A percentile compares a stretch with the other conserved stretches of the same genome.
Conservation (phyloP, 148 eudicot genomes). For the Vaccinium vitisidaea region DNA sequence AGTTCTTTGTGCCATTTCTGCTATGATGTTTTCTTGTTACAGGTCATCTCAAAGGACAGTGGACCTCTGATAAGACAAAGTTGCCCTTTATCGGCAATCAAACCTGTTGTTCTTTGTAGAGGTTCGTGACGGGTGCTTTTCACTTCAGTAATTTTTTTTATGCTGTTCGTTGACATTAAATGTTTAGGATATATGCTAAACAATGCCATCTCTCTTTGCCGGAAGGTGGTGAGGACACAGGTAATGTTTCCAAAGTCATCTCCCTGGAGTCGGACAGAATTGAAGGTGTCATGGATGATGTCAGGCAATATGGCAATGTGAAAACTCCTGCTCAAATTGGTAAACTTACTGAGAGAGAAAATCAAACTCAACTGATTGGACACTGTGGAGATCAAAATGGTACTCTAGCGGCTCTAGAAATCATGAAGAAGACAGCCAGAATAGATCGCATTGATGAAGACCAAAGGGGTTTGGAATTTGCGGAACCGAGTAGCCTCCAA, state of each 20-base stretch:
- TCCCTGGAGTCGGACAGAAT: slow-evolving; percentile 12
- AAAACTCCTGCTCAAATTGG: slow-evolving; percentile 2
- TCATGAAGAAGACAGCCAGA: slow-evolving; percentile 2
- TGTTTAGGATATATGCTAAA: background rate
- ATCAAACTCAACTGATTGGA: background rate
- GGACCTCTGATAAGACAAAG: slow-evolving; percentile 16
- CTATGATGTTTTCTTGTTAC: slow-evolving; percentile 7
- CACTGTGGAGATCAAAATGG: slow-evolving; percentile 1
- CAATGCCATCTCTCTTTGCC: background rate
- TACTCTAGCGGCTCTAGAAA: background rate
- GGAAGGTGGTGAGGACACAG: slow-evolving; percentile 16
- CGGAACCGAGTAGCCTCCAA: slow-evolving; percentile 14
- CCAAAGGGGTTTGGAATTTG: background rate
- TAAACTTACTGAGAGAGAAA: slow-evolving; percentile 7
- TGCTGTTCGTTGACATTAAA: background rate
- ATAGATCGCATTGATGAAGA: background rate
- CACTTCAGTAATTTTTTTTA: background rate
- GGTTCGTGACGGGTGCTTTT: slow-evolving; percentile 10
- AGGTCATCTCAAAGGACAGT: slow-evolving; percentile 36
- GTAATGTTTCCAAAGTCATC: slow-evolving; percentile 8
- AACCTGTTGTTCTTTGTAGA: slow-evolving; percentile 19
- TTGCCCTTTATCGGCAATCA: slow-evolving; percentile 14
- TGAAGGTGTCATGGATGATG: slow-evolving; percentile 15
- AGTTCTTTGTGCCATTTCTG: slow-evolving; percentile 11
- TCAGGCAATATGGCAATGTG: background rate